phyloP scores from a whole-genome alignment of 768 basidiomycete species.

The Lentinula boryana region DNA sequence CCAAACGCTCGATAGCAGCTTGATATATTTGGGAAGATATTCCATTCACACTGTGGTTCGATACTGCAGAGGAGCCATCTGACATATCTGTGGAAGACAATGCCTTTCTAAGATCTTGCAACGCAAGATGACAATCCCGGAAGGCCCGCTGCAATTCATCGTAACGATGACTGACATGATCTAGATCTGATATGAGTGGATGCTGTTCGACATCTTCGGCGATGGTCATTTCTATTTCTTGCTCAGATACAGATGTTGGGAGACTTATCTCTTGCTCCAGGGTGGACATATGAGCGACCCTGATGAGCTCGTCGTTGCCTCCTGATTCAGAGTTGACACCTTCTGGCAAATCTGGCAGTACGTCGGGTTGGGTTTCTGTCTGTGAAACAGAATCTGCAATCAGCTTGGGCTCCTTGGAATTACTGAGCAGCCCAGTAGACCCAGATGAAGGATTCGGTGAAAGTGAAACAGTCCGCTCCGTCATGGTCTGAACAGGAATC shows the following conservation, averaged over 20 bases:
- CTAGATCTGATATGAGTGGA: slow-evolving; percentile 41
- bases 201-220: slow-evolving; percentile 11
- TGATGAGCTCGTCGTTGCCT: neutral
- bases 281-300: neutral
- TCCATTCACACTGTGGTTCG: slow-evolving; percentile 8
- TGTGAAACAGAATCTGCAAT: neutral
- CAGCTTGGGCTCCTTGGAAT: neutral
- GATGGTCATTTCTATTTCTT: neutral
- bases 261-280: neutral
- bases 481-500: neutral
- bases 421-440: too few relatives aligned
- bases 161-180: slow-evolving; percentile 45
- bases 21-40: slow-evolving; percentile 33
- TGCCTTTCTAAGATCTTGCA: slow-evolving; percentile 48
- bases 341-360: neutral
- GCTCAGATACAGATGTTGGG: neutral
- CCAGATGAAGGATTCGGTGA: neutral
- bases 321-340: neutral
- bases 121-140: slow-evolving; percentile 62
- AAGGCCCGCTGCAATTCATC: slow-evolving; percentile 56
- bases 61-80: slow-evolving; percentile 4
- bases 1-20: slow-evolving; percentile 53
- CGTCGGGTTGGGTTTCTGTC: neutral
- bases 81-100: slow-evolving; percentile 15
- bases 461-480: neutral